phyloP scores from a whole-genome alignment of 2,329 filamentous ascomycete species.

The Ascosphaera apis region DNA sequence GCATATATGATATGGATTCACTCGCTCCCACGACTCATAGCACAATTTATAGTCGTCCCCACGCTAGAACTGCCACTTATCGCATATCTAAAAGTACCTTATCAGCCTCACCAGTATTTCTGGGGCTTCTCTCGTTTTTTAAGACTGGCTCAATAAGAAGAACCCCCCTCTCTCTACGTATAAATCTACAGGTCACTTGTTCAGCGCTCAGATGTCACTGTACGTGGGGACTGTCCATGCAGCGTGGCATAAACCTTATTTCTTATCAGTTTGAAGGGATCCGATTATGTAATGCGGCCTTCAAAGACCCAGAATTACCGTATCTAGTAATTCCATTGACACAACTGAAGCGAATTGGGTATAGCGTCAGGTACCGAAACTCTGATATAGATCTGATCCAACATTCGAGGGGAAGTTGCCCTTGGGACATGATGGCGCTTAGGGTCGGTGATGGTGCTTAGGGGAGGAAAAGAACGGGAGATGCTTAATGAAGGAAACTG shows the following conservation, averaged over 20 bases:
- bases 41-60: no score
- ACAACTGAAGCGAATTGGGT: conserved; percentile 1
- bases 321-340: conserved; percentile 1
- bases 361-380: neutral
- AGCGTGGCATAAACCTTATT: neutral
- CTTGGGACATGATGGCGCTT: neutral
- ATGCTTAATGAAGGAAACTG: no score
- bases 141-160: no score
- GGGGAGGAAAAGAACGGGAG: no score
- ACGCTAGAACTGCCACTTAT: no score
- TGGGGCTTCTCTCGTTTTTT: no score
- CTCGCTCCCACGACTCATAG: no score
- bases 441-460: neutral
- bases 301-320: no score
- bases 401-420: neutral
- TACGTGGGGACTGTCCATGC: neutral
- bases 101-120: no score
- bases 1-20: no score
- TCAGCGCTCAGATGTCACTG: neutral
- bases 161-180: neutral
- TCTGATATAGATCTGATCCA: neutral
- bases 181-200: neutral
- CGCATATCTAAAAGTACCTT: no score
- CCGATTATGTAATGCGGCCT: neutral
- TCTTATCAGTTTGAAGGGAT: neutral